Percentiles rank a stretch among this genome's conserved stretches.
Conservation (phyloP, 345 rosid species). For the Hibiscus syriacus region DNA sequence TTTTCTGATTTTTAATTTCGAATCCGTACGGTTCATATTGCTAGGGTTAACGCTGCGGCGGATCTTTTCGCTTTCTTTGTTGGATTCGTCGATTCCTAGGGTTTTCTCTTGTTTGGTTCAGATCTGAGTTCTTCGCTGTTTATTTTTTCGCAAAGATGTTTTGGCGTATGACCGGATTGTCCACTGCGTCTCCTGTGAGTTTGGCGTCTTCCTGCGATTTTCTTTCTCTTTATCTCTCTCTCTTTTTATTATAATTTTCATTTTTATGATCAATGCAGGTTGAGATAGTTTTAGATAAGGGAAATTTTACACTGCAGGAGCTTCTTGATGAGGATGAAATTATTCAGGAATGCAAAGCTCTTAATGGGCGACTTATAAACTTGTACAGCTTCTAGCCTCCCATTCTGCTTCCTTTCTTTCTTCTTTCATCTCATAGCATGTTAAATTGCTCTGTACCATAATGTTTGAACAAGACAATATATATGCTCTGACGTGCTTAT, state of each 20-base stretch:
- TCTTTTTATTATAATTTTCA: neutral
- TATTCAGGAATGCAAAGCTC: conserved; percentile 95
- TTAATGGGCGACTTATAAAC: conserved; percentile 78
- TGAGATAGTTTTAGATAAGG: conserved; percentile 89
- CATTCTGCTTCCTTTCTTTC: neutral
- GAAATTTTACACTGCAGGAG: conserved; percentile 73
- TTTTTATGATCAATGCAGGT: conserved; percentile 40
- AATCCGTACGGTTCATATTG: neutral
- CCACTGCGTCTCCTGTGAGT: conserved; percentile 91
- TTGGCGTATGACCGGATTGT: conserved; percentile 93
- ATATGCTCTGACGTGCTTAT: neutral
- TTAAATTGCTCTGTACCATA: neutral
- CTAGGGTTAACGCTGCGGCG: neutral
- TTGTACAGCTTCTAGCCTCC: conserved; percentile 37
- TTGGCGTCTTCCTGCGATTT: neutral
- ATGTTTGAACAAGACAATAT: neutral
- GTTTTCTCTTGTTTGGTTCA: conserved; percentile 23
- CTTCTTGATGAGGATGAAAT: conserved; percentile 96
- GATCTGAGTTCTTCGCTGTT: conserved; percentile 34
- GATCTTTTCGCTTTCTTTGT: neutral
- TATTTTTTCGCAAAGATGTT: conserved; percentile 47
- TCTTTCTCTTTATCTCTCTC: neutral
- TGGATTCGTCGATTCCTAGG: conserved; percentile 16
- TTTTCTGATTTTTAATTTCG: neutral
- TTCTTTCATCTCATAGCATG: neutral